These are phyloP conservation scores for Phoenix dactylifera DNA, from an alignment of 176 grass and related monocot species.

Conservation along the genomic window DNA sequence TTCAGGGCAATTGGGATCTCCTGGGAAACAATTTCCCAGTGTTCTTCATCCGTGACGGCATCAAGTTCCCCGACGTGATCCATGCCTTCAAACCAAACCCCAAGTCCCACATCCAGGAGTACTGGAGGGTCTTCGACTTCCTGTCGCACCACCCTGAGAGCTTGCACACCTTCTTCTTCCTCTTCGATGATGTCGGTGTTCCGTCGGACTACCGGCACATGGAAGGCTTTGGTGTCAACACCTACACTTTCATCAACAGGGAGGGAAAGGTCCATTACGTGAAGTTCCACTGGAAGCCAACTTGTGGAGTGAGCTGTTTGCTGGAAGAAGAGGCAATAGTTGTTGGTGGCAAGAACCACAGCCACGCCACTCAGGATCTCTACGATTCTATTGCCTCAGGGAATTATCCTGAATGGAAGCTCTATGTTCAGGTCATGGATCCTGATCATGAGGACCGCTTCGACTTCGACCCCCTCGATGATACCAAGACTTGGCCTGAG, in stretches of 20 bases:
- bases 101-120: slow-evolving; percentile 66
- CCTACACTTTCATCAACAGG: slow-evolving; percentile 71
- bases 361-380: slow-evolving; percentile 83
- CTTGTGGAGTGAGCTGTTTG: slow-evolving; percentile 56
- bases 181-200: slow-evolving; percentile 86
- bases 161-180: slow-evolving; percentile 97
- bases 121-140: slow-evolving; percentile 84
- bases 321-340: slow-evolving; percentile 65
- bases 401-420: slow-evolving; percentile 77
- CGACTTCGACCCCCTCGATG: slow-evolving; percentile 88
- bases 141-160: slow-evolving; percentile 69
- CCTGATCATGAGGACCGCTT: slow-evolving; percentile 48
- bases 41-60: slow-evolving; percentile 92
- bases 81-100: slow-evolving; percentile 96
- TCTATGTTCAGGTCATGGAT: slow-evolving; percentile 86
- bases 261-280: slow-evolving; percentile 44
- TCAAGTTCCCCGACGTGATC: slow-evolving; percentile 90
- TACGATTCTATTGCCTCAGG: slow-evolving; percentile 80
- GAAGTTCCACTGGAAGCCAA: slow-evolving; percentile 93
- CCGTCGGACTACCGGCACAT: slow-evolving; percentile 82
- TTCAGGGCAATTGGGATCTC: slow-evolving; percentile 75
- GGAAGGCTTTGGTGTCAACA: slow-evolving; percentile 84
- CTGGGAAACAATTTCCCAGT: slow-evolving; percentile 95
- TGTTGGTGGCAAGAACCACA: slow-evolving; percentile 68
- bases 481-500: slow-evolving; percentile 96